Evolutionary conservation across 2,329 filamentous ascomycete species (phyloP), one percentile per base, ranked within the genome.

Genomic region (Ophiostoma triangulosporum): DNA sequence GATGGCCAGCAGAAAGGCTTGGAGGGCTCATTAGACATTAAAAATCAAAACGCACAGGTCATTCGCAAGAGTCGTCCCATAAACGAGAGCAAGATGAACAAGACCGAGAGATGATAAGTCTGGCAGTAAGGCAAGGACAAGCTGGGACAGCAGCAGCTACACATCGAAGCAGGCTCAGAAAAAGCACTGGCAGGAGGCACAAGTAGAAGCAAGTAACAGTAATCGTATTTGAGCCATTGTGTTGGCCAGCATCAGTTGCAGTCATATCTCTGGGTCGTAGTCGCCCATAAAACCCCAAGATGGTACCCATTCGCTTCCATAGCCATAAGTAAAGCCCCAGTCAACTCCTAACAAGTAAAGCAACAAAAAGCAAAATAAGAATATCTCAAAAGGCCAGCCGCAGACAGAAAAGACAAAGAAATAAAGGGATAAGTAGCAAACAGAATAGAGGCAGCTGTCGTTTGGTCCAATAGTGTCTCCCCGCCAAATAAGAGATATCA

Each of bases 261-360:
- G 24, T 52, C 53, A 52, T 55, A 55, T 55, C 51, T 55, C 45
- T 52, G 53, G 33, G 38, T 36, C 50, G 35, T 51, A 24, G 38
- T 43, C 20, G 45, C 48, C 46, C 46, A 33, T 48, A 32, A 48
- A 33, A 35, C 49, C n/a, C 45, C 17, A 45, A 40, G 24, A 33
- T 40, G 31, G 35, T 27, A 26, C 38, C 33, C 48, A 45, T 49
- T 51, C 35, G 43, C 35, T 35, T 15, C n/a, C 27, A 17, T 36
- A n/a, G 43, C 43, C 43, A 29, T 26, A 29, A 46, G n/a, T n/a
- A n/a, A 46, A 26, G 3, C 51, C 40, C 49, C 27, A 43, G 43
- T 27, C 53, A 55, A 55, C 50, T 55, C 53, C 53, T 52, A 49
- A 27, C 33, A 33, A 31, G 17, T 22, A 45, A 51, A 22, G 20